These are phyloP conservation scores for Microbotryomycetes sp. DNA, from an alignment of 1,284 basidiomycete species.

Conservation along the genomic window DNA sequence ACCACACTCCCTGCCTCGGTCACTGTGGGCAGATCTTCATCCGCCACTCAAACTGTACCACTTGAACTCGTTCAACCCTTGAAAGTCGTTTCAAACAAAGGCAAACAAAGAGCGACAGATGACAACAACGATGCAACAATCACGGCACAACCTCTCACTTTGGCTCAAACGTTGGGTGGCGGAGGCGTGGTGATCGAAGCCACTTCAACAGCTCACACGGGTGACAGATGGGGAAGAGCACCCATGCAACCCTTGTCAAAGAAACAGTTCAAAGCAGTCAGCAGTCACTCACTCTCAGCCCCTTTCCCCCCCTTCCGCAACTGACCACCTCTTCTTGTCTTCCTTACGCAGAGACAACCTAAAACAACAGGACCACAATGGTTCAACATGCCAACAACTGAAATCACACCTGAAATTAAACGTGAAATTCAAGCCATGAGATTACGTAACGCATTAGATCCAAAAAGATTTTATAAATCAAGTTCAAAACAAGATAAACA, in stretches of 20 bases:
- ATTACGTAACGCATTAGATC: constrained; percentile 85
- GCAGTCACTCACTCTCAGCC: constrained; percentile 1
- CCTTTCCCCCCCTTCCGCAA: not conserved
- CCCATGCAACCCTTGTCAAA: constrained; percentile 22
- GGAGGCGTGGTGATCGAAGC: constrained; percentile 3
- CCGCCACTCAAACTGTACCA: not conserved
- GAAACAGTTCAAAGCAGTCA: constrained; percentile 23
- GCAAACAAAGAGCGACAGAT: not conserved
- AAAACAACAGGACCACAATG: constrained; percentile 71
- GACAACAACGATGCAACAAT: constrained; percentile 7
- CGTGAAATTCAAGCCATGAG: constrained; percentile 90
- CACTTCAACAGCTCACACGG: not conserved
- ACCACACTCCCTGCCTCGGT: too few relatives aligned
- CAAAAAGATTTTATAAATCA: constrained; percentile 89
- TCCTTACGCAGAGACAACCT: constrained; percentile 14
- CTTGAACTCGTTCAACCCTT: not conserved
- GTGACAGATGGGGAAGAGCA: constrained; percentile 25
- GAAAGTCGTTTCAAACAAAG: too few relatives aligned
- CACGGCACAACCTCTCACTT: constrained; percentile 4
- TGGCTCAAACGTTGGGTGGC: constrained; percentile 19
- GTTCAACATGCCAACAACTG: constrained; percentile 77
- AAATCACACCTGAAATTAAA: constrained; percentile 73
- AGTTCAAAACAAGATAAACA: constrained; percentile 60
- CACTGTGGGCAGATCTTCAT: too few relatives aligned
- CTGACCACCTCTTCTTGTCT: not conserved